Evolutionary conservation across 2,329 filamentous ascomycete genomes (phyloP), one percentile per base, ranked within the genome.

Genomic region (Colletotrichum nymphaeae): DNA sequence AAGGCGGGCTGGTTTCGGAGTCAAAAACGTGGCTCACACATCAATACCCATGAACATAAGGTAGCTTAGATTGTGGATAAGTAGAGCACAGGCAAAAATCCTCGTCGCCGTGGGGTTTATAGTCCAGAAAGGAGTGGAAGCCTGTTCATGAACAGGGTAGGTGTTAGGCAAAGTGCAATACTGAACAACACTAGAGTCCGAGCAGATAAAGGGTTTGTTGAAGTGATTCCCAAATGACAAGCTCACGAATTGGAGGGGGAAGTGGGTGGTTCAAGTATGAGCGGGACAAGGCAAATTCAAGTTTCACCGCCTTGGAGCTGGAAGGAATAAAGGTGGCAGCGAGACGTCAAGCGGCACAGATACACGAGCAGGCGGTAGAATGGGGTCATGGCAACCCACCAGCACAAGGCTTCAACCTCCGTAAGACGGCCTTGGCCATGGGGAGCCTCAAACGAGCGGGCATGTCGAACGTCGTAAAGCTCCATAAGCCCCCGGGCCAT

Each of bases 301-400:
- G 55, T 73, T 49, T 73, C 71, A 73, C 71, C 71, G 71, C 71
- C 71, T 66, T 66, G 53, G 56, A 57, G 42, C 19, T 49, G 19
- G 42, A 49, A 49, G 28, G 67, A 37, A 49, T 35, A 73, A 64
- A 57, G 37, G 53, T 53, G 67, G 60, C 52, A 58, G 46, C 46
- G 32, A 66, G 65, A 73, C 67, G 67, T 73, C 67, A 70, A 70
- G 70, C 70, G 71, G 71, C 71, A 70, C 71, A 58, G 71, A 65
- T 60, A 73, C 60, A 73, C 67, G 56, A 71, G 59, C 24, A 70
- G 59, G 42, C 55, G 58, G 37, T 59, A 64, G 65, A 62, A 66
- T 66, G 60, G 71, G 67, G 67, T 66, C 67, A 70, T 71, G 67
- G 67, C 37, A 46, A 46, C 62, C 67, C 71, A 71, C 69, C 62